Percentiles rank a stretch among this genome's conserved stretches.
phyloP scores from a whole-genome alignment of 2,329 filamentous ascomycete genomes.

The Penicillium hesseltinei region DNA sequence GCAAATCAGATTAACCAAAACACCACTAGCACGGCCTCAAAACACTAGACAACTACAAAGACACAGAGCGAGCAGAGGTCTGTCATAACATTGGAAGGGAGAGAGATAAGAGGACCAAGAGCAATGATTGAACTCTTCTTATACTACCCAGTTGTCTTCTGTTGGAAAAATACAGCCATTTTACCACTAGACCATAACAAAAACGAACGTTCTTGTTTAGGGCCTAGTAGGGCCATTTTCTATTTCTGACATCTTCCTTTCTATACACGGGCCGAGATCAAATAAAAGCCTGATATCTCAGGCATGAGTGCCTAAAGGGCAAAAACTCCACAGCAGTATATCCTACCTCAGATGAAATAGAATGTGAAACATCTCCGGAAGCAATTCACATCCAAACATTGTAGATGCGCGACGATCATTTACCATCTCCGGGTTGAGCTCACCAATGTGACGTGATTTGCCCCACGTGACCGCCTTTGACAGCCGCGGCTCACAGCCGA shows the following conservation, averaged over 20 bases:
- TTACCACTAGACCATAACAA: no score
- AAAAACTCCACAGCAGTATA: neutral
- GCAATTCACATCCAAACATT: neutral
- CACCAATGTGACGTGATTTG: slow-evolving; percentile 8
- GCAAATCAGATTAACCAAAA: neutral
- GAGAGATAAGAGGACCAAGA: neutral
- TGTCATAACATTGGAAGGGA: no score
- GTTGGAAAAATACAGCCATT: no score
- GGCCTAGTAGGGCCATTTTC: no score
- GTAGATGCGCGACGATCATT: neutral
- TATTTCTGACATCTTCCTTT: no score
- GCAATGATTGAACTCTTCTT: neutral
- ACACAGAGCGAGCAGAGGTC: neutral
- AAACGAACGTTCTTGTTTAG: no score
- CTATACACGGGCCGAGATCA: neutral
- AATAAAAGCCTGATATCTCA: neutral
- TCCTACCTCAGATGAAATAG: neutral
- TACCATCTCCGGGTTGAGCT: neutral
- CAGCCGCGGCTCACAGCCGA: slow-evolving; percentile 25
- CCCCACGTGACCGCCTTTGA: slow-evolving; percentile 3
- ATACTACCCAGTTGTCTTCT: neutral
- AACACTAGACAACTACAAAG: neutral
- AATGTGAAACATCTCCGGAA: neutral
- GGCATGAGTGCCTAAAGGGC: neutral
- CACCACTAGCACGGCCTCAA: neutral